phyloP scores from a whole-genome alignment of 1,139 yeast species.

The Candida tetrigidarum region DNA sequence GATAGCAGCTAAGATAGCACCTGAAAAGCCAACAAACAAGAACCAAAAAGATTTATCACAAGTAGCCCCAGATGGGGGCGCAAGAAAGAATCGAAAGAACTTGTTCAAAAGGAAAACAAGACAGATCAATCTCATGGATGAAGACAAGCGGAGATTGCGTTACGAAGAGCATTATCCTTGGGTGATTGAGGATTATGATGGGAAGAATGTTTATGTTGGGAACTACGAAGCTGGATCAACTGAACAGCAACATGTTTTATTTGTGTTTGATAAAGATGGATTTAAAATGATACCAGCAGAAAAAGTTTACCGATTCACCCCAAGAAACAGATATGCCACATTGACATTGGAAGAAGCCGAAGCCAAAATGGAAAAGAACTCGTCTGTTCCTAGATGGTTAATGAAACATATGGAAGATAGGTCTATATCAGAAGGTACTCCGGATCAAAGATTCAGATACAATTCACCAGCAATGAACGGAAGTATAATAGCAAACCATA shows the following conservation, averaged over 20 bases:
- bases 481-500: conserved; percentile 24
- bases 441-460: conserved; percentile 52
- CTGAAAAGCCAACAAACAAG: conserved; percentile 16
- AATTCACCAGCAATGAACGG: conserved; percentile 20
- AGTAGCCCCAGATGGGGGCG: conserved; percentile 95
- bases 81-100: conserved; percentile 67
- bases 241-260: conserved; percentile 77
- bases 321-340: conserved; percentile 91
- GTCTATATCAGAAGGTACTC: conserved; percentile 46
- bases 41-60: conserved; percentile 59
- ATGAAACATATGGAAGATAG: conserved; percentile 88
- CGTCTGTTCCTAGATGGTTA: conserved; percentile 90
- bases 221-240: conserved; percentile 94
- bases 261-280: conserved; percentile 85
- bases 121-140: conserved; percentile 80
- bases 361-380: conserved; percentile 84
- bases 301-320: conserved; percentile 90
- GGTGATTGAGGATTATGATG: conserved; percentile 97
- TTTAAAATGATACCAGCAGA: conserved; percentile 96
- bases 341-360: conserved; percentile 96
- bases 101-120: conserved; percentile 80
- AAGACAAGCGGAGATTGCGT: conserved; percentile 77
- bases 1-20: conserved; percentile 7
- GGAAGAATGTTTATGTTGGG: conserved; percentile 93
- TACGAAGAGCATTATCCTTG: conserved; percentile 98